Evolutionary conservation across 2,329 filamentous ascomycete species (phyloP), one percentile per base, ranked within the genome.

Genomic region (Phialophora macrospora): DNA sequence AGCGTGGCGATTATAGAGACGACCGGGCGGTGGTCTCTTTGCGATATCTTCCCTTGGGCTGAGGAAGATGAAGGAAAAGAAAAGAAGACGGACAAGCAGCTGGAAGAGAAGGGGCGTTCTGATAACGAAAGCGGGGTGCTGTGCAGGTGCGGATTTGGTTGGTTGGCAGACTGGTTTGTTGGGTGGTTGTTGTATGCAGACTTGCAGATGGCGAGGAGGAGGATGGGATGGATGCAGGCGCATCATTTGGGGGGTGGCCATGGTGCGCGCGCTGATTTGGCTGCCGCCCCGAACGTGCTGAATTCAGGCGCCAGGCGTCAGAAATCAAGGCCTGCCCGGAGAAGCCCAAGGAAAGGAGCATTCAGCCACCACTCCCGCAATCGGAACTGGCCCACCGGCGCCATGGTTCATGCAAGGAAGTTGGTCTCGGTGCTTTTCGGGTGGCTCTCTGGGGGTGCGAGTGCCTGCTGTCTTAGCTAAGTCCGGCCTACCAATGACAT

Each of bases 11-110:
- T 55, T 34, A 34, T 60, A 66, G 70, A 71, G 67, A 71, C 69
- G 64, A 72, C 69, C 69, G 66, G 14, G 49, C 46, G 66, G 68
- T 60, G 64, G 69, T 68, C 67, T 70, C 69, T 60, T 63, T 55
- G 58, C 44, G 62, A 62, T 55, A 72, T 71, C 70, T 72, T 72
- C 70, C 70, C 65, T 70, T 65, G 62, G 58, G 56, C 63, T 63
- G 20, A 69, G 69, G 67, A 71, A 70, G 67, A 69, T 68, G 66
- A 52, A 58, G 51, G 65, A 58, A 56, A 41, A 59, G 64, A 62
- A 62, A 71, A 57, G 58, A 46, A 62, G 54, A 56, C 60, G 32
- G 48, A 63, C 54, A 64, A 62, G 55, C 60, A 44, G 34, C 55
- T 58, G 24, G 57, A 64, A 68, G 64, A 48, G 55, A 65, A 65